Conservation (phyloP, 2,329 filamentous ascomycete species). For the Hirsutella minnesotensis region DNA sequence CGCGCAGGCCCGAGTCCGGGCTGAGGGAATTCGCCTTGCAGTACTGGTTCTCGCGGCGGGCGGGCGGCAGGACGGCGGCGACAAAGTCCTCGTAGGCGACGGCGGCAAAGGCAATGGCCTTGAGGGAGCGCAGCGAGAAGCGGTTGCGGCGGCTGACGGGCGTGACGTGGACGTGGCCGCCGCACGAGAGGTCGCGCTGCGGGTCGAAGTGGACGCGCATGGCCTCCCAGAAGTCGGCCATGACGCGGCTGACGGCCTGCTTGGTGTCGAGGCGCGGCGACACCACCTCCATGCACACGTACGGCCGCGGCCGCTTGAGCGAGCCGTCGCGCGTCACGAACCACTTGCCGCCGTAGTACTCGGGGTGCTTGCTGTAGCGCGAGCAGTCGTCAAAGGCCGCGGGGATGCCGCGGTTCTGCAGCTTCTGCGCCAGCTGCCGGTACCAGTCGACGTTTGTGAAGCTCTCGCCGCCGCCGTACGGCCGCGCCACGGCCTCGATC, state of each 20-base stretch:
- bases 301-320: slow-evolving; percentile 22
- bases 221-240: slow-evolving; percentile 28
- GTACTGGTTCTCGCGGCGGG: slow-evolving; percentile 23
- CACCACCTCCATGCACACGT: slow-evolving; percentile 29
- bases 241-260: slow-evolving; percentile 17
- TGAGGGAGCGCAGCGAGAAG: slow-evolving; percentile 22
- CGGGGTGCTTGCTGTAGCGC: slow-evolving; percentile 26
- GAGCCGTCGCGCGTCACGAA: slow-evolving; percentile 28
- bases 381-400: slow-evolving; percentile 25
- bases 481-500: slow-evolving; percentile 25
- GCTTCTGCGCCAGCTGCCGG: slow-evolving; percentile 24
- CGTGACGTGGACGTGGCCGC: slow-evolving; percentile 28
- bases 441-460: slow-evolving; percentile 29
- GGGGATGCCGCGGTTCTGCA: slow-evolving; percentile 24
- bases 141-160: slow-evolving; percentile 19
- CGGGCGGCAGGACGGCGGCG: slow-evolving; percentile 16
- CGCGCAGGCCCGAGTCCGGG: slow-evolving; percentile 16
- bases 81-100: slow-evolving; percentile 23
- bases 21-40: slow-evolving; percentile 21
- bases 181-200: slow-evolving; percentile 21
- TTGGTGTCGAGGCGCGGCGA: slow-evolving; percentile 25
- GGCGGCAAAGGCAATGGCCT: slow-evolving; percentile 24
- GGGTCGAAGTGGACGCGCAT: slow-evolving; percentile 28
- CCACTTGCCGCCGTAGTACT: slow-evolving; percentile 29
- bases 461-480: slow-evolving; percentile 22